These are phyloP conservation scores for Blastocystis sp. DNA, from an alignment of 352 stramenopile genomes.

Conservation along the genomic window DNA sequence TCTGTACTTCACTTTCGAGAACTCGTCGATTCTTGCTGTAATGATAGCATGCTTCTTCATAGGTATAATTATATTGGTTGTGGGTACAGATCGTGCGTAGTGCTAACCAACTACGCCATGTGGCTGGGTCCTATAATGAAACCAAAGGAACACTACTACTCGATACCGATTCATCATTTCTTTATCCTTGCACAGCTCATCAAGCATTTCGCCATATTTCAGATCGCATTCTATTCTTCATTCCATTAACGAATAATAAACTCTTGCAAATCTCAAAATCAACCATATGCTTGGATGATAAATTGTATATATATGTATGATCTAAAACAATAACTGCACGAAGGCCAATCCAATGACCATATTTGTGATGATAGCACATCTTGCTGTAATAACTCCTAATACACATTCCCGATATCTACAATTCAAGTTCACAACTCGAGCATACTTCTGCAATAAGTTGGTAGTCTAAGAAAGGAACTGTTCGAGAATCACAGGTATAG, in stretches of 20 bases:
- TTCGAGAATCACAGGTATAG: constrained; percentile 15
- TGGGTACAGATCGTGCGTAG: constrained; percentile 41
- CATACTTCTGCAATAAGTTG: constrained; percentile 50
- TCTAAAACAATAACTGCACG: constrained; percentile 49
- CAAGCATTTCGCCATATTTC: constrained; percentile 6
- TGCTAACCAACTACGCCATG: constrained; percentile 18
- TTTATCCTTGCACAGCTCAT: background rate
- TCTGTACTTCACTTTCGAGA: constrained; percentile 23
- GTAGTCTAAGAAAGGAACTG: constrained; percentile 36
- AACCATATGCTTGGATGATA: constrained; percentile 46
- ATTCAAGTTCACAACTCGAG: background rate
- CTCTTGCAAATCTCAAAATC: constrained; percentile 37
- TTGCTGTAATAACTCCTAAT: constrained; percentile 35
- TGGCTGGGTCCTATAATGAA: background rate
- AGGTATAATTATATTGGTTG: constrained; percentile 53
- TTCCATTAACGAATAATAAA: background rate
- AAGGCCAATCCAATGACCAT: constrained; percentile 47
- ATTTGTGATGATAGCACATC: constrained; percentile 56
- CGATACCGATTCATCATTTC: constrained; percentile 16
- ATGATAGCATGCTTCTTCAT: constrained; percentile 55
- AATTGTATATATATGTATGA: constrained; percentile 44
- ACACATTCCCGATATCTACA: constrained; percentile 47
- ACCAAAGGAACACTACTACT: background rate
- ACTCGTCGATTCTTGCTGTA: constrained; percentile 46
- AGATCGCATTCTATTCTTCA: constrained; percentile 1